Percentiles rank a stretch among this genome's conserved stretches.
These are phyloP conservation scores for Cercospora sesami DNA, from an alignment of 2,329 filamentous ascomycete genomes.

Conservation along the genomic window DNA sequence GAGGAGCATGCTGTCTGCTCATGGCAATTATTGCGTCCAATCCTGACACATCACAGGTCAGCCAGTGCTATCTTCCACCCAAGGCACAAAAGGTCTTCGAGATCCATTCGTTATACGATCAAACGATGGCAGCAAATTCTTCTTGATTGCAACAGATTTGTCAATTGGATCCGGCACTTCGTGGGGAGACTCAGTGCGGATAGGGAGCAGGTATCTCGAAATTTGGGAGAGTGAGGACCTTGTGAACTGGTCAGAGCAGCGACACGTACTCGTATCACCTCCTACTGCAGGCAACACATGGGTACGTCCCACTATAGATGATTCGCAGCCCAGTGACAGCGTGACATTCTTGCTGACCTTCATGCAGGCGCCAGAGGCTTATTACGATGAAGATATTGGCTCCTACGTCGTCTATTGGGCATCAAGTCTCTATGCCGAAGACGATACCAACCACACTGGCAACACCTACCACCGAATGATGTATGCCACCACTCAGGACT, in stretches of 20 bases:
- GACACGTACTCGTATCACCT: constrained; percentile 53
- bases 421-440: constrained; percentile 48
- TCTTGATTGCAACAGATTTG: constrained; percentile 54
- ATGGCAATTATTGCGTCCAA: background rate
- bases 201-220: constrained; percentile 51
- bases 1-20: background rate
- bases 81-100: constrained; percentile 53
- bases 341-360: too few species aligned
- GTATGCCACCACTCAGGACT: constrained; percentile 59
- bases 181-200: constrained; percentile 52
- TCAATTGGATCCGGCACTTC: constrained; percentile 57
- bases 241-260: constrained; percentile 53
- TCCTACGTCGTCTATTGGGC: constrained; percentile 55
- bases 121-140: constrained; percentile 54
- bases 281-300: constrained; percentile 56
- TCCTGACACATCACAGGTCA: constrained; percentile 31
- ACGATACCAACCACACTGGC: constrained; percentile 53
- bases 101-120: constrained; percentile 58
- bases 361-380: constrained; percentile 51
- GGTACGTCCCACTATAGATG: too few species aligned
- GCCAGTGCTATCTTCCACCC: constrained; percentile 49
- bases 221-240: constrained; percentile 57
- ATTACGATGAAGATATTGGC: constrained; percentile 52
- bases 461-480: constrained; percentile 55
- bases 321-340: too few species aligned